Evolutionary conservation across 2,329 filamentous ascomycete species (phyloP), one percentile per base, ranked within the genome.

Genomic region (Ophiosphaerella korrae): DNA sequence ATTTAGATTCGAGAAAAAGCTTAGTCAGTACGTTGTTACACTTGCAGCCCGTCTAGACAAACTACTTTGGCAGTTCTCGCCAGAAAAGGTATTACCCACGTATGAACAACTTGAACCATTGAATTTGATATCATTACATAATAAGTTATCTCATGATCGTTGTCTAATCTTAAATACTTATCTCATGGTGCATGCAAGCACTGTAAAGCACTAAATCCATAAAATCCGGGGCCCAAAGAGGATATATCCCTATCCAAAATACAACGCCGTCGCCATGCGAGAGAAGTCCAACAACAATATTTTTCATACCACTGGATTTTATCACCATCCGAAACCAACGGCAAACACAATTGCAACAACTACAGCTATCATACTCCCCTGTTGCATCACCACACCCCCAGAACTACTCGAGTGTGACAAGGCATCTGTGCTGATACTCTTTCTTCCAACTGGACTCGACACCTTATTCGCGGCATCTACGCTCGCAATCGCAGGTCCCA

Each of bases 401-500:
- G 53, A 29, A 42, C 40, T 59, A 18, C 48, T 45, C 6, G 14
- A 24, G 40, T 63, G 52, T 2, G 56, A 55, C 38, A 66, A 43
- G 6, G 58, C 33, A 32, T 45, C 62, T 0, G 59, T 59, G 12
- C 62, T 62, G 5, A 73, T 41, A 23, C 29, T 57, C 56, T 50
- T 67, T 38, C 71, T 55, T 0, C 71, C 71, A 7, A 50, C 50
- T 3, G 66, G 52, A 7, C 49, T 45, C 3, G 68, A 72, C n/a
- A 84, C 77, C 4, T 78, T 77, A 71, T 94, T 95, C 64, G 91
- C 74, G 39, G 62, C 88, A 73, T 94, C 90, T 2, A 88, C 86
- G 0, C 86, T 86, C 6, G 80, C 77, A 47, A 94, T 84, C 29
- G 88, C 83, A 0, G 87, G 84, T 0, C 87, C 89, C 52, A 86